Evolutionary conservation across 768 basidiomycete species (phyloP), one percentile per base, ranked within the genome.

Genomic region (Amanita muscaria): DNA sequence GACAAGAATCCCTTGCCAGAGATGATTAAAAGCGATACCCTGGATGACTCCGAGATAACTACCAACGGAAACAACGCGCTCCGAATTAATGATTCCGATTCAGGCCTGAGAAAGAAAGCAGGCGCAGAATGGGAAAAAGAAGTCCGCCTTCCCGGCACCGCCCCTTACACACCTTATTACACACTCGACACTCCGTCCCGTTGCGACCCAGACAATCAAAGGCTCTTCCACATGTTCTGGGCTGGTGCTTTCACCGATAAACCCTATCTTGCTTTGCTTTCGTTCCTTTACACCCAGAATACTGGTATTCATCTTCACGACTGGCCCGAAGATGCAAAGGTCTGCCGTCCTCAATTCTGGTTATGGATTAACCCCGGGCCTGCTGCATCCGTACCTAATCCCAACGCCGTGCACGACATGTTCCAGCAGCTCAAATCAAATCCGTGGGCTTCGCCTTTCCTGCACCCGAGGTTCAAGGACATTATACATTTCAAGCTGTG

Each of bases 241-340:
- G 89, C 90, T 1, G 91, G 92, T 0, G 82, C 90, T 1, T 94
- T 97, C 67, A 92, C 90, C 15, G 92, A 97, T 68, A 96, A 94
- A 64, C 91, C 93, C 0, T 96, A 96, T 73, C 75, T 89, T 58
- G 90, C 92, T 0, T 68, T 94, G 18, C 69, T 90, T 41, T 96
- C 93, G 4, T 96, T 88, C 74, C 76, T 96, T 35, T 96, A 79
- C 65, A 90, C 91, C 1, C 93, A 94, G 62, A 92, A 92, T 59
- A 76, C 91, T 4, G 86, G 82, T 9, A 72, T 96, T 11, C 80
- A 92, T 55, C 66, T 79, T 16, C 54, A 52, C 4, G 59, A 69
- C 5, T 66, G 61, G 59, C 65, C 67, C 0, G 36, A 51, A 3
- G 64, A 75, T 40, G 54, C 76, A 1, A 55, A 58, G 2, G 70